A percentile compares a stretch with the other conserved stretches of the same genome.
Conservation (phyloP, 2,329 filamentous ascomycete species). For the Herpotrichia juniperi region DNA sequence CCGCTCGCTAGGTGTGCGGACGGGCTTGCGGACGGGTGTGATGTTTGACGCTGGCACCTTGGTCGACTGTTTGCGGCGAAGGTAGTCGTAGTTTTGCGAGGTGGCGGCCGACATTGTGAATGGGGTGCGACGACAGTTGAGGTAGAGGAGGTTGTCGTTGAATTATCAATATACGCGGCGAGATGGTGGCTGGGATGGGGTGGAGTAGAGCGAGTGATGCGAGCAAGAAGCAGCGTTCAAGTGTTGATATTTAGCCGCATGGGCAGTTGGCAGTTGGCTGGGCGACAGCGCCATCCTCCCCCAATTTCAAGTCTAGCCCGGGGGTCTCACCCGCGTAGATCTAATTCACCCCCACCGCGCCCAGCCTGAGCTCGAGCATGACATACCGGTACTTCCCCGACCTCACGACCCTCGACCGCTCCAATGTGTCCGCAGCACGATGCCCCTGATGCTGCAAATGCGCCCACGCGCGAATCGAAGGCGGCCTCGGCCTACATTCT, state of each 20-base stretch:
- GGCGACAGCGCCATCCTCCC: not conserved
- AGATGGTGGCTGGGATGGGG: conserved; percentile 7
- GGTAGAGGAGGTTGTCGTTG: not conserved
- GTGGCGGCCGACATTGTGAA: conserved; percentile 31
- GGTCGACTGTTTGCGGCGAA: conserved; percentile 62
- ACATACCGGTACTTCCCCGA: not conserved
- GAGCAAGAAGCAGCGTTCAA: not conserved
- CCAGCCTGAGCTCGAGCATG: conserved; percentile 20
- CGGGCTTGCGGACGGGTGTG: conserved; percentile 48
- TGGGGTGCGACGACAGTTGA: conserved; percentile 1
- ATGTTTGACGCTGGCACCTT: conserved; percentile 44
- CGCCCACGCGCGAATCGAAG: not conserved
- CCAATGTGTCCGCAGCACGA: conserved; percentile 30
- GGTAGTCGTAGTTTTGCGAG: conserved; percentile 60
- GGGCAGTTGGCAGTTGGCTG: not conserved
- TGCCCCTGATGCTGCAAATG: not conserved
- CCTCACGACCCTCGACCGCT: conserved; percentile 16
- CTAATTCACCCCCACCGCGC: not conserved
- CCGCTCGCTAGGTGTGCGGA: conserved; percentile 63
- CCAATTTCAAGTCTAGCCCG: not conserved
- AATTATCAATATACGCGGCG: conserved; percentile 36
- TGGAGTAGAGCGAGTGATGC: conserved; percentile 15
- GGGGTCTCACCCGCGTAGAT: not conserved
- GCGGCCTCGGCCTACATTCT: not conserved
- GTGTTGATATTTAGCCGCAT: not conserved